Evolutionary conservation across 192 early-diverging fungal genomes (phyloP).

Genomic region (Gonapodya prolifera): DNA sequence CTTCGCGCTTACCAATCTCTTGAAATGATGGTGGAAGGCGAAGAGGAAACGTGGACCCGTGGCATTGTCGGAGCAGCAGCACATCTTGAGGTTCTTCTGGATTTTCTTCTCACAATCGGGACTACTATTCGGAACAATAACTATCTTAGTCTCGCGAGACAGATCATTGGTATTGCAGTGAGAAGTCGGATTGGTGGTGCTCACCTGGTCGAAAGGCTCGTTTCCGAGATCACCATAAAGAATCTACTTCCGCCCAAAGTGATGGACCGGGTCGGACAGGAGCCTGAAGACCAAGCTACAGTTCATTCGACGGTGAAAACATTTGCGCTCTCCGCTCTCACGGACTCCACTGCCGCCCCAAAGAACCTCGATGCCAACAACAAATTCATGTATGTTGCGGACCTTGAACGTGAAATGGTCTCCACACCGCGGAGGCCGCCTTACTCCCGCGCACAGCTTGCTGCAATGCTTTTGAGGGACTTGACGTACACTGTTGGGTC

Average conservation of each 20-base stretch:
- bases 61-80: background rate
- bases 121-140: background rate
- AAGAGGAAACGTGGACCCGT: background rate
- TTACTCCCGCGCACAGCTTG: conserved; percentile 63
- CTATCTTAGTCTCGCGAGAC: background rate
- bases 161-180: background rate
- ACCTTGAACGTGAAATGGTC: conserved; percentile 53
- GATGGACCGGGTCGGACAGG: background rate
- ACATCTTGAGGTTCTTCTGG: background rate
- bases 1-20: background rate
- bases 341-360: background rate
- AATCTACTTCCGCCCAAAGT: background rate
- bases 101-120: background rate
- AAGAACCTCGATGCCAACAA: background rate
- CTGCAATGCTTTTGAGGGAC: conserved; percentile 67
- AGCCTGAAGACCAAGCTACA: background rate
- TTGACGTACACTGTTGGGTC: conserved; percentile 57
- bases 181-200: background rate
- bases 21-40: background rate
- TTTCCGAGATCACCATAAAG: background rate
- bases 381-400: conserved; percentile 42
- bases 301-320: background rate
- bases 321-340: background rate
- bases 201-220: background rate
- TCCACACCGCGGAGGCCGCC: conserved; percentile 49